phyloP scores from a whole-genome alignment of 2,329 filamentous ascomycete genomes.

The Amesomyces nigricolor region DNA sequence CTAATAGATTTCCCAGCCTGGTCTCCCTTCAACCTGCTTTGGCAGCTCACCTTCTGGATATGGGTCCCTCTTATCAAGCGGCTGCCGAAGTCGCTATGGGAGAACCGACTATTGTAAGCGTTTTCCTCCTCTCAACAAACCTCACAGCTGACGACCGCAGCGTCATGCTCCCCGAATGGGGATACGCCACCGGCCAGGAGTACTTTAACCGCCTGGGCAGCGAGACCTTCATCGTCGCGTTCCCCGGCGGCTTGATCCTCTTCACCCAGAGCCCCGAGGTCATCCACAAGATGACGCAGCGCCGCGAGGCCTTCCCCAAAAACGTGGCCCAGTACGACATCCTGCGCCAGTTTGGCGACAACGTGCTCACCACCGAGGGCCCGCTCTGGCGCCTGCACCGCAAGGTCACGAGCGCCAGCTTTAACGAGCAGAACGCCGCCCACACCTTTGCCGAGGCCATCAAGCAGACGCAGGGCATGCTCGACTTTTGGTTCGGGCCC shows the following conservation, averaged over 20 bases:
- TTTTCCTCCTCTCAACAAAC: neutral
- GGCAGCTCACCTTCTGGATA: slow-evolving; percentile 49
- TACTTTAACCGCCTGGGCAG: slow-evolving; percentile 51
- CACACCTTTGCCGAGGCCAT: slow-evolving; percentile 58
- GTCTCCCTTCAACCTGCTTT: slow-evolving; percentile 46
- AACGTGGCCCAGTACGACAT: slow-evolving; percentile 53
- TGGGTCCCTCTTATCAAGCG: slow-evolving; percentile 51
- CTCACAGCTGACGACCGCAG: slow-evolving; percentile 31
- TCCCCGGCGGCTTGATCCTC: slow-evolving; percentile 48
- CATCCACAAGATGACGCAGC: slow-evolving; percentile 58
- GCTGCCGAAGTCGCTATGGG: slow-evolving; percentile 51
- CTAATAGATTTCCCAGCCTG: slow-evolving; percentile 35
- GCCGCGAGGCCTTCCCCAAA: slow-evolving; percentile 68
- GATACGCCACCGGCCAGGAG: slow-evolving; percentile 49
- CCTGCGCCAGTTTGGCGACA: slow-evolving; percentile 63
- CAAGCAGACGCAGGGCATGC: slow-evolving; percentile 57
- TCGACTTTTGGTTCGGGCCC: slow-evolving; percentile 50
- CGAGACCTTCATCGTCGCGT: slow-evolving; percentile 60
- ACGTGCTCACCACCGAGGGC: slow-evolving; percentile 66
- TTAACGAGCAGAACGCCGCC: slow-evolving; percentile 70
- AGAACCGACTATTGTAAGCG: slow-evolving; percentile 55
- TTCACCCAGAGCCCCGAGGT: slow-evolving; percentile 59
- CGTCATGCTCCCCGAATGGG: slow-evolving; percentile 54
- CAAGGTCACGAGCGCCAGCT: slow-evolving; percentile 64
- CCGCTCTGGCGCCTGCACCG: slow-evolving; percentile 65